Base-by-base conservation (phyloP, 495 filamentous ascomycete species). In the Aspergillus wentii region DNA sequence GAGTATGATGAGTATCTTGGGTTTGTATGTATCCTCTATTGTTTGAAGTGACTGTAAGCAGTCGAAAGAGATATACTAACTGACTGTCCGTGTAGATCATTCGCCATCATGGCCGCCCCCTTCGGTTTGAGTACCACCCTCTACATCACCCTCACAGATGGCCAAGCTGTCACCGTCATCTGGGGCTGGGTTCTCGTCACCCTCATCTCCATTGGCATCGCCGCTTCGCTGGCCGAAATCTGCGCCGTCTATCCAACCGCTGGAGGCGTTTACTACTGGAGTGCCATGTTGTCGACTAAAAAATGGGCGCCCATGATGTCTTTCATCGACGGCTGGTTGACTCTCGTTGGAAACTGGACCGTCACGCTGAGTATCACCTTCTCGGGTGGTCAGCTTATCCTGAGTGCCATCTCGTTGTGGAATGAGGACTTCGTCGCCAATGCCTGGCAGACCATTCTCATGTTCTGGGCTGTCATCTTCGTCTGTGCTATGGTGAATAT, bases 241-340 rank as follows among this genome's bases (percentile, higher is more conserved):
- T 69, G 85, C 35, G 78, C 77, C 19, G 84, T 83, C 5, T 87
- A 80, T 47, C 84, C 84, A 6, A 87, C 81, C 13, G 69, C 75
- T 31, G 74, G 74, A 22, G 81, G 81, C 5, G 80, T 85, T 37
- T 86, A 86, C 44, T 80, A 86, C 58, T 88, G 83, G 84, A 83
- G 80, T 9, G 82, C 83, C 6, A 81, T 83, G 56, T 67, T 75
- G 14, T 61, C 65, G 1, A 65, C 65, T 39, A 66, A 57, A 36
- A 58, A 60, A 39, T 86, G 75, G 74, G 78, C 75, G 4, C 76
- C 77, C 5, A 53, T 82, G 30, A 69, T 86, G 41, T 79, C 73
- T 10, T 88, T 80, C 64, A 76, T 80, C 13, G 82, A 81, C 9
- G 84, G 84, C 17, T 88, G 84, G 83, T 70, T 88, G 47, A 86